Conservation (phyloP, 352 stramenopile genomes). For the Poterioochromonas sp. region DNA sequence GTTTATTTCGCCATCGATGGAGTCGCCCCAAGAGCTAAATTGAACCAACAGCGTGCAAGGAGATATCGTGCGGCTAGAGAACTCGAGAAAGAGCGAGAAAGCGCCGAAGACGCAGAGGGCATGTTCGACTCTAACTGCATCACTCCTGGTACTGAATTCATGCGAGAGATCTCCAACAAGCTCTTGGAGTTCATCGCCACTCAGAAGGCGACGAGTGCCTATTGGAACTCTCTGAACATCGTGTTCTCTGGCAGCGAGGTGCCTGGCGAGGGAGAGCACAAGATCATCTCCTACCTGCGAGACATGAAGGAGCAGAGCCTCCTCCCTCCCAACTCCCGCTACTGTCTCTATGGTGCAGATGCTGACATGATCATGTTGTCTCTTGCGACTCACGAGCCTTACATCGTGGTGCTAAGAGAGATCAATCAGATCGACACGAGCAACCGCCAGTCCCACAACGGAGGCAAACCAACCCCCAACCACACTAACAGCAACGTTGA, state of each 20-base stretch:
- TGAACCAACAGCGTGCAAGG: constrained; percentile 96
- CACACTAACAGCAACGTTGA: too few species aligned
- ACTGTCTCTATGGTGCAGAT: constrained; percentile 98
- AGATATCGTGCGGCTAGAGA: constrained; percentile 66
- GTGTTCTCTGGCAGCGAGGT: constrained; percentile 87
- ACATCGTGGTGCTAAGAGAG: constrained; percentile 95
- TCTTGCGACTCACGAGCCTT: constrained; percentile 91
- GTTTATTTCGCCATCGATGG: constrained; percentile 98
- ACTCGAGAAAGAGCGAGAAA: background rate
- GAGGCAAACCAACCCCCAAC: background rate
- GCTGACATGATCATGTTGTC: constrained; percentile 97
- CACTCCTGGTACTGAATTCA: constrained; percentile 95
- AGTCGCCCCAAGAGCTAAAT: constrained; percentile 93
- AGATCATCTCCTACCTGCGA: constrained; percentile 89
- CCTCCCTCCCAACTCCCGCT: constrained; percentile 73
- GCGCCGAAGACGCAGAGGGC: background rate
- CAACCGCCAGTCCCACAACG: background rate
- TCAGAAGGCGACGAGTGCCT: constrained; percentile 88
- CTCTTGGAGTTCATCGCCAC: constrained; percentile 63
- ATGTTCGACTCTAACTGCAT: constrained; percentile 97
- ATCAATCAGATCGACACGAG: constrained; percentile 49
- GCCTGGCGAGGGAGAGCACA: constrained; percentile 96
- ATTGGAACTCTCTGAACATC: constrained; percentile 87
- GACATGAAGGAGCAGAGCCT: constrained; percentile 52
- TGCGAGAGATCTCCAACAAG: constrained; percentile 75